These are phyloP conservation scores for Rhizopus stolonifer DNA, from an alignment of 371 early-diverging fungal genomes.

Conservation along the genomic window DNA sequence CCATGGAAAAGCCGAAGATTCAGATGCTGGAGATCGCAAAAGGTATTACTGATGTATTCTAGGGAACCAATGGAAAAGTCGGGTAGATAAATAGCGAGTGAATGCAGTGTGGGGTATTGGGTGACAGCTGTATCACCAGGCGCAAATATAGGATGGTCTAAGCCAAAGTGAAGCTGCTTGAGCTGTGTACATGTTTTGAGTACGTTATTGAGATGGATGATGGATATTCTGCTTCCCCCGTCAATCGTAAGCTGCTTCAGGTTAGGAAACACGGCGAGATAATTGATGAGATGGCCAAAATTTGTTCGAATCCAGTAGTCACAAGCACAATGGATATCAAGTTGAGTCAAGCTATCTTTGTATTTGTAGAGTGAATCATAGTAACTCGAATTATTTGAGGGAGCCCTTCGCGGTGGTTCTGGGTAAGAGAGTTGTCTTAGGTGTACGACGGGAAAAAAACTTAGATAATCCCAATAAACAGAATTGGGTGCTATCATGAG, in stretches of 20 bases:
- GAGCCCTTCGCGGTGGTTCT: neutral
- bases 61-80: neutral
- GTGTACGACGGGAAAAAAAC: too few relatives aligned
- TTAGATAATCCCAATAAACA: conserved; percentile 1
- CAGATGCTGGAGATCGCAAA: neutral
- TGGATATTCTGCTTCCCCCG: neutral
- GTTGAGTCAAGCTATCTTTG: neutral
- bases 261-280: conserved; percentile 3
- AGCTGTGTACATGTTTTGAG: neutral
- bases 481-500: neutral
- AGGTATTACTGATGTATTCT: neutral
- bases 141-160: neutral
- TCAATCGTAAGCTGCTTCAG: conserved; percentile 8
- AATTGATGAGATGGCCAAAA: neutral
- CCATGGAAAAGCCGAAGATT: neutral
- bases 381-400: conserved; percentile 7
- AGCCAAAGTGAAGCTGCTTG: neutral
- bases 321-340: conserved; percentile 6
- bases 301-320: conserved; percentile 3
- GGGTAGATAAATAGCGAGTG: neutral
- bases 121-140: neutral
- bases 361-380: conserved; percentile 6
- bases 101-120: neutral
- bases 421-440: neutral
- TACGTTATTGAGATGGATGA: neutral